phyloP scores from a whole-genome alignment of 371 early-diverging fungal species.

The Actinomucor elegans region DNA sequence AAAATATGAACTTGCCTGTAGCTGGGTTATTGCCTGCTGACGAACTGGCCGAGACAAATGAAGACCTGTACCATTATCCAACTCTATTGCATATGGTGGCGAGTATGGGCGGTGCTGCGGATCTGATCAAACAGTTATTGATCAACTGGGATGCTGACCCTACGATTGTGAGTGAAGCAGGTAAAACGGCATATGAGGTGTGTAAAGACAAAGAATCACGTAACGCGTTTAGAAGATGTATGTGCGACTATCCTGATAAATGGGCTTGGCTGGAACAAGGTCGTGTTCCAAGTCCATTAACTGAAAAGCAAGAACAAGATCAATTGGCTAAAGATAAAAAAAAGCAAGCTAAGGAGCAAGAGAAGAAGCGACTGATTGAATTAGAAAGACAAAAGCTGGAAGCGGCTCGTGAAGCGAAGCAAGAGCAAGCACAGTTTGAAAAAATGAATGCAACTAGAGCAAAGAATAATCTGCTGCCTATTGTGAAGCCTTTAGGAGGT shows the following conservation, averaged over 20 bases:
- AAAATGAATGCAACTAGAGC: conserved; percentile 23
- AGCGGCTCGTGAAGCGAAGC: conserved; percentile 37
- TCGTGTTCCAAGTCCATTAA: conserved; percentile 77
- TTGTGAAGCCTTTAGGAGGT: conserved; percentile 25
- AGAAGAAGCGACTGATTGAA: conserved; percentile 42
- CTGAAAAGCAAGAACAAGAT: conserved; percentile 71
- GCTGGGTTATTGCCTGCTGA: conserved; percentile 49
- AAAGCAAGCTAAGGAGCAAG: conserved; percentile 59
- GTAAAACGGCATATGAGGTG: conserved; percentile 81
- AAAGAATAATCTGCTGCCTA: conserved; percentile 20
- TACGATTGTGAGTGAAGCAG: conserved; percentile 59
- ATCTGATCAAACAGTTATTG: conserved; percentile 65
- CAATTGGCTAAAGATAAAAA: conserved; percentile 60
- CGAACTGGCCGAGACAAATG: conserved; percentile 17
- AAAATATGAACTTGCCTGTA: conserved; percentile 29
- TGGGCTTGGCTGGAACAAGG: conserved; percentile 72
- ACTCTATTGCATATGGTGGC: conserved; percentile 76
- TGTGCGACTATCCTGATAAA: conserved; percentile 59
- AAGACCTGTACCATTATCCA: conserved; percentile 54
- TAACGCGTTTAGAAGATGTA: conserved; percentile 77
- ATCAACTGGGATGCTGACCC: conserved; percentile 77
- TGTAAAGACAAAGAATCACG: conserved; percentile 73
- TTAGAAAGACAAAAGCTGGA: conserved; percentile 23
- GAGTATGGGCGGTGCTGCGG: conserved; percentile 44
- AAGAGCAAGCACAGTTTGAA: conserved; percentile 35